These are phyloP conservation scores for Excoecaria agallocha DNA, from an alignment of 345 rosid genomes.

Conservation along the genomic window DNA sequence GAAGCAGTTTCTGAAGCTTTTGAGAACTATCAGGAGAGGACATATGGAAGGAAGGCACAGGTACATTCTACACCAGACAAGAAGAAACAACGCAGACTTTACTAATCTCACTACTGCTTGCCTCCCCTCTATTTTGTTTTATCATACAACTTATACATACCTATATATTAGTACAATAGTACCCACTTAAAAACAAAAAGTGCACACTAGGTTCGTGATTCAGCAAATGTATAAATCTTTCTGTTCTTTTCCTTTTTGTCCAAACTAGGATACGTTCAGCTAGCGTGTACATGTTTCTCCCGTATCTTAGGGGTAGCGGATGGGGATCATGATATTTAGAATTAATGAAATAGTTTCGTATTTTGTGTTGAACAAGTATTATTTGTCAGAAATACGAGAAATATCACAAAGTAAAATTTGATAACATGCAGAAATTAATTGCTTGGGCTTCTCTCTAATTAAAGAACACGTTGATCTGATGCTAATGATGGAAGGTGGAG, in stretches of 20 bases:
- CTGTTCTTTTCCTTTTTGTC: background rate
- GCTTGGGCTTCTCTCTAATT: background rate
- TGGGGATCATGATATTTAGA: background rate
- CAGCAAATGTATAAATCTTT: slow-evolving; percentile 12
- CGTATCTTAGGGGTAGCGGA: background rate
- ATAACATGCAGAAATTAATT: too few species aligned
- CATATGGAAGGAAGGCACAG: slow-evolving; percentile 18
- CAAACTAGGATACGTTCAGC: background rate
- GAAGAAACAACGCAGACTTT: slow-evolving; percentile 1
- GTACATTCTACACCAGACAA: slow-evolving; percentile 25
- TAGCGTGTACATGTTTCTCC: background rate
- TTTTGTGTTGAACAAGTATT: background rate
- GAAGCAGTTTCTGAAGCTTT: slow-evolving; percentile 47
- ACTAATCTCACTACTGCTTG: background rate
- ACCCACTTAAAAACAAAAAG: background rate
- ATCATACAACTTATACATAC: background rate
- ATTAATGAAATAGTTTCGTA: slow-evolving; percentile 3
- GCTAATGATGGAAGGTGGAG: too few species aligned
- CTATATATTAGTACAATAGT: background rate
- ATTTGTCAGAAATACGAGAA: background rate
- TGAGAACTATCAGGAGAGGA: slow-evolving; percentile 40
- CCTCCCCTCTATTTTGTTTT: background rate
- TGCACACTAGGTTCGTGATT: background rate
- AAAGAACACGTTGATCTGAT: too few species aligned
- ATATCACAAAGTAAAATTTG: background rate